Conservation (phyloP, 352 stramenopile species). For the Globisporangium megalacanthum region DNA sequence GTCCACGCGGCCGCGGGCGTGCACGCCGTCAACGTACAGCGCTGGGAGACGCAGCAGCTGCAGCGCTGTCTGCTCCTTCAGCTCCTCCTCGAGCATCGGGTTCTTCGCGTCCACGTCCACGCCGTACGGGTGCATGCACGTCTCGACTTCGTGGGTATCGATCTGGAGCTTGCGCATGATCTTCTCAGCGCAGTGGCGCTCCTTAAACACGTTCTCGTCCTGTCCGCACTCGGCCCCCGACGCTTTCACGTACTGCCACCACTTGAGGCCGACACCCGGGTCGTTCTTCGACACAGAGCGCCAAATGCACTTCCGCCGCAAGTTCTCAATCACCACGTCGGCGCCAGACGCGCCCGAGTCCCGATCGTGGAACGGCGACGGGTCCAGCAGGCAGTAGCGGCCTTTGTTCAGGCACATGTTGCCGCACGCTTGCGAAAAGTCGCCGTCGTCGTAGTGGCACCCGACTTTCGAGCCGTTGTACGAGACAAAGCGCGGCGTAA, state of each 20-base stretch:
- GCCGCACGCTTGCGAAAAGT: conserved; percentile 78
- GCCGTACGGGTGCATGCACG: conserved; percentile 92
- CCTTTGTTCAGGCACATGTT: conserved; percentile 97
- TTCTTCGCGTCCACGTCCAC: conserved; percentile 86
- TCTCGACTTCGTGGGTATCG: conserved; percentile 80
- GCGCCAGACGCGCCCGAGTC: conserved; percentile 89
- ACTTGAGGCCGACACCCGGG: conserved; percentile 84
- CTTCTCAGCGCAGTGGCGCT: conserved; percentile 85
- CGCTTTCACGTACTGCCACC: conserved; percentile 95
- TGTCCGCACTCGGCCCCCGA: conserved; percentile 86
- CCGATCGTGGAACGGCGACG: conserved; percentile 92
- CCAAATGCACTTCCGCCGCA: conserved; percentile 95
- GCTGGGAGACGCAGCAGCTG: conserved; percentile 91
- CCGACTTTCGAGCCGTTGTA: conserved; percentile 93
- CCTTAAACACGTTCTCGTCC: conserved; percentile 81
- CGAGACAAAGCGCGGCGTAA: conserved; percentile 95
- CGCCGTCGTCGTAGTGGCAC: conserved; percentile 76
- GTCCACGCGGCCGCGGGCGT: conserved; percentile 90
- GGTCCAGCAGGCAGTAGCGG: conserved; percentile 95
- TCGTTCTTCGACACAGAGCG: conserved; percentile 73
- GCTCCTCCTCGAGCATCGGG: conserved; percentile 85
- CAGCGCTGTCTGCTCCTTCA: conserved; percentile 85
- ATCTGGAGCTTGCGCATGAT: conserved; percentile 88
- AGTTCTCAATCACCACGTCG: conserved; percentile 92
- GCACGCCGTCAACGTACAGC: conserved; percentile 93